A percentile compares a stretch with the other conserved stretches of the same genome.
Evolutionary conservation across 2,329 filamentous ascomycete genomes (phyloP).

Genomic region (Sclerotinia minor): DNA sequence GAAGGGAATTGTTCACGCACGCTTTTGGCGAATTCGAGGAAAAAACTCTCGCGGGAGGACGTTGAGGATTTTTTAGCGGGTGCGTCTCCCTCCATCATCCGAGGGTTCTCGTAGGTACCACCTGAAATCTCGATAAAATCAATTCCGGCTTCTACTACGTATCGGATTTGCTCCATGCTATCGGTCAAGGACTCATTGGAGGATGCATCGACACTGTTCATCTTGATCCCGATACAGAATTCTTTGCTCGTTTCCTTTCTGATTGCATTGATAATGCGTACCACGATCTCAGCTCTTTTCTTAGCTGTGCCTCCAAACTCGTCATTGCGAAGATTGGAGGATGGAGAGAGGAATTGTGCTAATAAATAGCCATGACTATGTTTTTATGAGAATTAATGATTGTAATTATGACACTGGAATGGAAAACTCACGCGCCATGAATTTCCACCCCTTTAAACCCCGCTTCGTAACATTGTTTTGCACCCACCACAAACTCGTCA

Average conservation of each 20-base stretch:
- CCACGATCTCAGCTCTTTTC: slow-evolving; percentile 65
- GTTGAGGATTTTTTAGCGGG: slow-evolving; percentile 42
- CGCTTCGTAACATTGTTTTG: slow-evolving; percentile 50
- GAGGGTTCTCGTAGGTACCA: slow-evolving; percentile 57
- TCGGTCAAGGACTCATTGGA: slow-evolving; percentile 48
- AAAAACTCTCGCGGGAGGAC: slow-evolving; percentile 63
- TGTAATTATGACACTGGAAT: slow-evolving; percentile 46
- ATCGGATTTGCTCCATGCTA: slow-evolving; percentile 58
- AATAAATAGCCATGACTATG: slow-evolving; percentile 69
- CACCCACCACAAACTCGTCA: slow-evolving; percentile 53
- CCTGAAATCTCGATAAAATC: slow-evolving; percentile 70
- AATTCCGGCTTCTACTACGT: slow-evolving; percentile 51
- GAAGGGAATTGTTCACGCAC: slow-evolving; percentile 49
- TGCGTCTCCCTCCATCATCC: slow-evolving; percentile 30
- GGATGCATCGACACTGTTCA: slow-evolving; percentile 57
- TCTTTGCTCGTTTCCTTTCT: slow-evolving; percentile 43
- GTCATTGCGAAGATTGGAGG: slow-evolving; percentile 66
- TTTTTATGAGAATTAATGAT: not conserved
- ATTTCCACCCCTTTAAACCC: slow-evolving; percentile 56
- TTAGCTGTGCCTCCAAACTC: slow-evolving; percentile 67
- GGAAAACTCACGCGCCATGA: slow-evolving; percentile 40
- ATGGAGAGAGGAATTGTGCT: slow-evolving; percentile 66
- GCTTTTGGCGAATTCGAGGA: slow-evolving; percentile 62
- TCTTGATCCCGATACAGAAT: slow-evolving; percentile 56
- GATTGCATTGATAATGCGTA: slow-evolving; percentile 66